Evolutionary conservation across 192 early-diverging fungal species (phyloP), one percentile per base, ranked within the genome.

Genomic region (Martensiomyces pterosporus): DNA sequence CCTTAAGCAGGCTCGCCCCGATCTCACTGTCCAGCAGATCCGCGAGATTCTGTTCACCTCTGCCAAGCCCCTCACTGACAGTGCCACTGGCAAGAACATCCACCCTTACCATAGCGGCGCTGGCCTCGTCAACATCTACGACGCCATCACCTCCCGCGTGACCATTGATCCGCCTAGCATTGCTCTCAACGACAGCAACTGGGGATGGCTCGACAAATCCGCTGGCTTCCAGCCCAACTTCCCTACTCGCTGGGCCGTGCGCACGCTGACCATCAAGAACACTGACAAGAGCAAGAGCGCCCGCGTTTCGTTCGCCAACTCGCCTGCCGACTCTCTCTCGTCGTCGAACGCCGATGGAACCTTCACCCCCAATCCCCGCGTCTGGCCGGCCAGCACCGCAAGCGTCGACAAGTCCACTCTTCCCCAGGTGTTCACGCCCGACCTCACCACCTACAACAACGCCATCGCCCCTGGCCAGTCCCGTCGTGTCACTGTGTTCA

Each of bases 111-210:
- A 22, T 24, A 79, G 85, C 14, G 80, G 85, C 9, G 65, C 80
- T 35, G 93, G 93, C 15, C 66, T 93, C 21, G 69, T 95, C 21
- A 80, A 91, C 63, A 53, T 89, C 34, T 75, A 66, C 38, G 49
- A 75, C 19, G 80, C 91, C 3, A 34, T 91, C 35, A 59, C 29
- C 8, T 50, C 83, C 8, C 74, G 77, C 10, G 63, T 69, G 1
- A 25, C 57, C 1, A 57, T 89, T 25, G 59, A 55, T 7, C 89
- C 90, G 1, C 57, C 75, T 9, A 63, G 66, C 7, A 47, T 90
- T 25, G 71, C 79, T 5, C 62, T 88, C 26, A 78, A 76, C 23
- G 38, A 56, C 26, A 69, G 57, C 9, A 36, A 45, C 8, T 57
- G 17, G 10, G 47, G 46, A 17, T 2, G 6, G 29, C 29, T 32